Evolutionary conservation across 2,329 filamentous ascomycete genomes (phyloP).

Genomic region (Anthostomella pinea): DNA sequence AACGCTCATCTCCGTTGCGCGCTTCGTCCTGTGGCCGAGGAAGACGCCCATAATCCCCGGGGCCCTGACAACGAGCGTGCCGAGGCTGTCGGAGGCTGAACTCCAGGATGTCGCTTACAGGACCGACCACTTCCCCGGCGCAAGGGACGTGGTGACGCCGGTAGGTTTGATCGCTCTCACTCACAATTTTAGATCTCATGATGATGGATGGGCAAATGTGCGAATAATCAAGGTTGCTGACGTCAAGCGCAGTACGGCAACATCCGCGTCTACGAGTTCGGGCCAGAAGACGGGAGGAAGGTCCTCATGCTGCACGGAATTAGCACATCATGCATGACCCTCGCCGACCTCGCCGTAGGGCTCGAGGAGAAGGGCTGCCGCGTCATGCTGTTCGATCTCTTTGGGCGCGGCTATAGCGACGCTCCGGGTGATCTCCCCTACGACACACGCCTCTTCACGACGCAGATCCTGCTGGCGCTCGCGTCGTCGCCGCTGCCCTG

Average conservation of each 20-base stretch:
- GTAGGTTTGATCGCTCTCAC: too few species aligned
- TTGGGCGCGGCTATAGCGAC: constrained; percentile 66
- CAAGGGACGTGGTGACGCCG: constrained; percentile 68
- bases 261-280: constrained; percentile 80
- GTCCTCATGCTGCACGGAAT: constrained; percentile 81
- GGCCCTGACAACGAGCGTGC: constrained; percentile 42
- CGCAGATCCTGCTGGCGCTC: constrained; percentile 69
- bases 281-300: constrained; percentile 68
- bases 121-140: constrained; percentile 67
- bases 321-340: constrained; percentile 74
- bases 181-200: too few species aligned
- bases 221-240: too few species aligned
- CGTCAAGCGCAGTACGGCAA: constrained; percentile 66
- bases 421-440: constrained; percentile 65
- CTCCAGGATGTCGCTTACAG: constrained; percentile 52
- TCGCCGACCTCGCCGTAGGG: constrained; percentile 63
- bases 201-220: too few species aligned
- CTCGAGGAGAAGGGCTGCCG: constrained; percentile 69
- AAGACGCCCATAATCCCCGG: constrained; percentile 40
- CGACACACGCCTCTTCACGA: constrained; percentile 69
- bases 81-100: constrained; percentile 35
- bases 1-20: constrained; percentile 35
- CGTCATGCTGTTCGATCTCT: constrained; percentile 78
- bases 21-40: constrained; percentile 39
- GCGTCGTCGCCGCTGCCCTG: constrained; percentile 68